Conservation (phyloP, 2,329 filamentous ascomycete species). For the Calonectria naviculata region DNA sequence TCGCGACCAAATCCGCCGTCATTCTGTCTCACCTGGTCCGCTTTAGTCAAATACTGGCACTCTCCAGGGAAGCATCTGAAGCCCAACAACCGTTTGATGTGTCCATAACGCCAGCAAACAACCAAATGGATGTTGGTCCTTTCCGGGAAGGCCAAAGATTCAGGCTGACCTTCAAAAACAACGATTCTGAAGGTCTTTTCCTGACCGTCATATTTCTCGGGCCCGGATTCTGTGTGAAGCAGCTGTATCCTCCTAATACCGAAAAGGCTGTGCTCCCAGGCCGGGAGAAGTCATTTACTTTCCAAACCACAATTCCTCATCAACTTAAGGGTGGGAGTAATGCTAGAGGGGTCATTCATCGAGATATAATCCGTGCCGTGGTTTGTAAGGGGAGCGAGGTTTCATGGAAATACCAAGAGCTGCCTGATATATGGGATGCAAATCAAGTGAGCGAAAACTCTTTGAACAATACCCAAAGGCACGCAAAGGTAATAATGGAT, state of each 20-base stretch:
- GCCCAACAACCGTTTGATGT: neutral
- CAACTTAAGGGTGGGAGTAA: rapidly evolving
- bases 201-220: neutral
- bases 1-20: neutral
- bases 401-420: neutral
- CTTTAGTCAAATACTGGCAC: neutral
- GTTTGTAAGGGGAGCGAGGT: neutral
- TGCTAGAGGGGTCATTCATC: neutral
- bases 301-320: neutral
- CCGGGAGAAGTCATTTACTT: neutral
- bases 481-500: neutral
- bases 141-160: neutral
- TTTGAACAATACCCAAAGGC: neutral
- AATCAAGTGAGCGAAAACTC: neutral
- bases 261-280: neutral
- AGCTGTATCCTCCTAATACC: neutral
- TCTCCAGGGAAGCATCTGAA: neutral
- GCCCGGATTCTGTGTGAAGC: neutral
- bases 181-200: neutral
- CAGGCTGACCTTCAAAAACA: neutral
- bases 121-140: neutral
- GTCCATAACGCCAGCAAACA: neutral
- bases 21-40: neutral
- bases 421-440: neutral
- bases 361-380: neutral